A percentile compares a stretch with the other conserved stretches of the same genome.
phyloP scores from a whole-genome alignment of 1,284 basidiomycete genomes.

The Mrakiaceae sp. region DNA sequence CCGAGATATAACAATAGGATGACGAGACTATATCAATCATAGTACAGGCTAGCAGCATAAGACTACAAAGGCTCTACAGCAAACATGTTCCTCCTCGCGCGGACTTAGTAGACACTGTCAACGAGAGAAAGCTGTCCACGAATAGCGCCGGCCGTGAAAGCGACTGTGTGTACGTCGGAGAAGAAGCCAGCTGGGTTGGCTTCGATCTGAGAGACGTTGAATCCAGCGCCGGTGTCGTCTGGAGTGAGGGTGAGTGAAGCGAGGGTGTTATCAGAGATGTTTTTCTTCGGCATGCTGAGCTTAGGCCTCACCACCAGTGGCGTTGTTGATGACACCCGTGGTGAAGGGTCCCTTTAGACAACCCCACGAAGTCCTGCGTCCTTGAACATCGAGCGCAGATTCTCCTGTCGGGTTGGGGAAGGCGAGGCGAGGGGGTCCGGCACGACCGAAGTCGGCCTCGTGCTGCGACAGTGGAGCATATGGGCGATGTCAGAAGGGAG shows the following conservation, averaged over 20 bases:
- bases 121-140: slow-evolving; percentile 28
- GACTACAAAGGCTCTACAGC: too few species aligned
- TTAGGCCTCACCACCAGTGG: too few species aligned
- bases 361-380: slow-evolving; percentile 26
- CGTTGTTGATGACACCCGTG: slow-evolving; percentile 29
- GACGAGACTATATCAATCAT: too few species aligned
- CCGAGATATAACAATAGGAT: too few species aligned
- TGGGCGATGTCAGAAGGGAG: neutral
- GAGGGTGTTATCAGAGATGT: too few species aligned
- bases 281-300: too few species aligned
- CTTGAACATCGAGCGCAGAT: slow-evolving; percentile 24
- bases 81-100: too few species aligned
- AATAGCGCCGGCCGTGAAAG: slow-evolving; percentile 31
- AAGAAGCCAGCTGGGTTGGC: slow-evolving; percentile 30
- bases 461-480: slow-evolving; percentile 18
- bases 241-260: neutral
- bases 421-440: slow-evolving; percentile 32
- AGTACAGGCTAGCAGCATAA: too few species aligned
- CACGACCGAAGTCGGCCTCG: slow-evolving; percentile 25
- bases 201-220: slow-evolving; percentile 29
- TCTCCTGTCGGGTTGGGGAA: slow-evolving; percentile 29
- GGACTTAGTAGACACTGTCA: slow-evolving; percentile 8
- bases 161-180: slow-evolving; percentile 30
- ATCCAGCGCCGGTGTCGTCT: slow-evolving; percentile 29
- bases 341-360: slow-evolving; percentile 33